phyloP scores from a whole-genome alignment of 805 yeast genomes.

The Lipomyces starkeyi region DNA sequence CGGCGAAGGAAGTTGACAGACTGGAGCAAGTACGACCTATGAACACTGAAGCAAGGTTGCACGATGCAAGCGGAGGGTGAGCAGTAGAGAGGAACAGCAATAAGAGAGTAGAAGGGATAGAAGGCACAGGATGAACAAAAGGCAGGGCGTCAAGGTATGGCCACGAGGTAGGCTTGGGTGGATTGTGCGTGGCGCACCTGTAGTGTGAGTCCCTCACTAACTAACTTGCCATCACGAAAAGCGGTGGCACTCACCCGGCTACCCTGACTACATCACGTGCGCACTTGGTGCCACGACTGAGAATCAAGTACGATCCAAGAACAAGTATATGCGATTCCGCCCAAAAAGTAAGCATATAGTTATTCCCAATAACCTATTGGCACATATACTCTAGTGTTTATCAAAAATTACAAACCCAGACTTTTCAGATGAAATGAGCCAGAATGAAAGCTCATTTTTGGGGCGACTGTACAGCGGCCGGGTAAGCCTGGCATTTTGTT shows the following conservation, averaged over 20 bases:
- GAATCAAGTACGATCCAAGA: background rate
- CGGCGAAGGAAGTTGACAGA: background rate
- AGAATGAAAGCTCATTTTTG: no score
- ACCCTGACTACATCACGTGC: background rate
- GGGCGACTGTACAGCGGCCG: background rate
- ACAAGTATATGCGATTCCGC: background rate
- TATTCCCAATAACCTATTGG: background rate
- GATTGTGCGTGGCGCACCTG: background rate
- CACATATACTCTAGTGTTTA: background rate
- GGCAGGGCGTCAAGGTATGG: background rate
- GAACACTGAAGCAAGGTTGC: background rate
- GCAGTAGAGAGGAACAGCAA: background rate
- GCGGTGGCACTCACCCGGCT: background rate
- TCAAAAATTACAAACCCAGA: background rate
- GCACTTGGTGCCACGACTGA: background rate
- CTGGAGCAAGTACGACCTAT: background rate
- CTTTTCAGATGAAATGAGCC: background rate
- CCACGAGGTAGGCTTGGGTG: no score
- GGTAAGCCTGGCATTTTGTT: background rate
- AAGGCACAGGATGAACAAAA: background rate
- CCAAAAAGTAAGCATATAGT: background rate
- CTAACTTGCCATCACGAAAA: conserved; percentile 4
- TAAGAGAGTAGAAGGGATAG: background rate
- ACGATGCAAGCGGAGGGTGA: background rate
- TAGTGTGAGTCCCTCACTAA: background rate